Evolutionary conservation across 225 moss, liverwort and hornwort species (phyloP).

Genomic region (Rhytidiadelphus loreus): DNA sequence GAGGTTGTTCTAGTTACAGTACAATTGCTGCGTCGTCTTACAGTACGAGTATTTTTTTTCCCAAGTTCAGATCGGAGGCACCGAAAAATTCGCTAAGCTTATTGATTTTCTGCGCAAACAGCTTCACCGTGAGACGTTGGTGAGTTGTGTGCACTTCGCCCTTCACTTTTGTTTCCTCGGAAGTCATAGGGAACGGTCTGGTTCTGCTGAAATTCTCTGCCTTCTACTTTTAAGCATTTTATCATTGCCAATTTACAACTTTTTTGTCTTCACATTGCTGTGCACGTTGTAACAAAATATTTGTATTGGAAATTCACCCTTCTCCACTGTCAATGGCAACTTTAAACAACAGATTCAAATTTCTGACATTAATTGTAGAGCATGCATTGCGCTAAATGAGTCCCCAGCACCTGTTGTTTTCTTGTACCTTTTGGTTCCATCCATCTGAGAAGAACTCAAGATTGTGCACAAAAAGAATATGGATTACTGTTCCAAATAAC

Average conservation of each 20-base stretch:
- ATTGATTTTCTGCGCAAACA: slow-evolving; percentile 91
- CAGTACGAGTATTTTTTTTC: not conserved
- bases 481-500: not conserved
- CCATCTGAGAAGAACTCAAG: not conserved
- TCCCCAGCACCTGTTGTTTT: not conserved
- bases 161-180: not conserved
- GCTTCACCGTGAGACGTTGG: slow-evolving; percentile 88
- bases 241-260: not conserved
- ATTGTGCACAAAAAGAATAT: not conserved
- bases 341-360: not conserved
- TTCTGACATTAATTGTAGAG: not conserved
- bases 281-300: not conserved
- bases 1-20: not conserved
- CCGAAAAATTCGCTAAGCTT: slow-evolving; percentile 75
- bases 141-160: slow-evolving; percentile 16
- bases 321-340: not conserved
- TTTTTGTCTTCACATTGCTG: not conserved
- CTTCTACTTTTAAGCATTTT: not conserved
- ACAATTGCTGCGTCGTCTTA: not conserved
- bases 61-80: slow-evolving; percentile 61
- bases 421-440: not conserved
- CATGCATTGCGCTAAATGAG: not conserved
- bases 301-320: not conserved
- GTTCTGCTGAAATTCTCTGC: not conserved
- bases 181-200: not conserved